These are phyloP conservation scores for Thielaviopsis ethacetica DNA, from an alignment of 2,329 filamentous ascomycete species.

Conservation along the genomic window DNA sequence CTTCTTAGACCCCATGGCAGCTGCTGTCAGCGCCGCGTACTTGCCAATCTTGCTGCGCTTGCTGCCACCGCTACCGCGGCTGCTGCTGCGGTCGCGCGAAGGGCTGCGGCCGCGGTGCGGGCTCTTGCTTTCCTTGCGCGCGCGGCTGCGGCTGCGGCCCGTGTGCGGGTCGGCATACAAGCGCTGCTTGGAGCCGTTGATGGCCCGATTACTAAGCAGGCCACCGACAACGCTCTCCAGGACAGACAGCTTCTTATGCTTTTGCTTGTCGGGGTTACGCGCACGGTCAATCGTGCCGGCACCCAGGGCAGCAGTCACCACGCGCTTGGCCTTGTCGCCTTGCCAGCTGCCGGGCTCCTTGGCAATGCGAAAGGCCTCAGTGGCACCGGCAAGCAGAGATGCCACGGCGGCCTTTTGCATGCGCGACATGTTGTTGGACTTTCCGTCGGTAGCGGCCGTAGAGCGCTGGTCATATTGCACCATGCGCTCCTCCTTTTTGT, in stretches of 20 bases:
- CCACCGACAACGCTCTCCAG: constrained; percentile 80
- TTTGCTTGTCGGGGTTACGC: constrained; percentile 52
- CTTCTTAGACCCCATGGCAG: constrained; percentile 47
- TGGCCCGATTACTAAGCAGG: constrained; percentile 66
- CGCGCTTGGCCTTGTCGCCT: constrained; percentile 79
- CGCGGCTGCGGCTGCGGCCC: constrained; percentile 53
- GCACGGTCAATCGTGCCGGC: constrained; percentile 75
- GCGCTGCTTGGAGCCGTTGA: constrained; percentile 60
- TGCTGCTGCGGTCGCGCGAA: constrained; percentile 20
- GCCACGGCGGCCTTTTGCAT: constrained; percentile 81
- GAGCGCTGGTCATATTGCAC: constrained; percentile 8
- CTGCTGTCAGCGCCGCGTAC: constrained; percentile 48
- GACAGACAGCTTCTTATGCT: constrained; percentile 71
- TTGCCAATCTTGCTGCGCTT: constrained; percentile 20
- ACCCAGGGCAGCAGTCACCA: constrained; percentile 73
- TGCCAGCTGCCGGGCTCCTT: constrained; percentile 82
- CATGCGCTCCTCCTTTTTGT: constrained; percentile 21
- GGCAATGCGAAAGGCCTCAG: constrained; percentile 79
- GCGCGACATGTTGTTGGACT: constrained; percentile 41
- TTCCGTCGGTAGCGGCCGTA: constrained; percentile 12
- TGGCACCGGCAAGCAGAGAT: constrained; percentile 74
- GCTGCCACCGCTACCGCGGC: constrained; percentile 22
- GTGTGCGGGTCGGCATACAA: constrained; percentile 44
- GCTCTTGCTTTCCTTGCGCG: constrained; percentile 35
- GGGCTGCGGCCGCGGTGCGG: constrained; percentile 24